A percentile compares a stretch with the other conserved stretches of the same genome.
These are phyloP conservation scores for Cytospora mali DNA, from an alignment of 2,329 filamentous ascomycete genomes.

Conservation along the genomic window DNA sequence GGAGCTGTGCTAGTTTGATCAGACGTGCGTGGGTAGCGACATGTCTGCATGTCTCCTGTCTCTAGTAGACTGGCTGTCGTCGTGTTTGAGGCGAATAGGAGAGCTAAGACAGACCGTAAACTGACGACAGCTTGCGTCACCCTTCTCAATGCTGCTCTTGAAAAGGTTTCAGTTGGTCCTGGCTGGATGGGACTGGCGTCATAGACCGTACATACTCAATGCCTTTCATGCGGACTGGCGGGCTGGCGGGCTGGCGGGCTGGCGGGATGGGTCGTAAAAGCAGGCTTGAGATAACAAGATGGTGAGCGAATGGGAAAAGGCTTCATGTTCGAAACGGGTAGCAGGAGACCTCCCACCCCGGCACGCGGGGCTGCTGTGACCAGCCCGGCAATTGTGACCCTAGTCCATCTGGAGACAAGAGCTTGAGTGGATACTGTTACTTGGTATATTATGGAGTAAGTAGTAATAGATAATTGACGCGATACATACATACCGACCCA, in stretches of 20 bases:
- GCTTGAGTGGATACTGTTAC: neutral
- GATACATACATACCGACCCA: neutral
- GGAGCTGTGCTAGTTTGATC: conserved; percentile 13
- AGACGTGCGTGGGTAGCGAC: conserved; percentile 2
- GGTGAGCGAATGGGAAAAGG: conserved; percentile 12
- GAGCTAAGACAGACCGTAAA: conserved; percentile 8
- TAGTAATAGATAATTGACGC: too few species aligned
- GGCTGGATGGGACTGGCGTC: conserved; percentile 23
- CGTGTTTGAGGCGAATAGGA: conserved; percentile 7
- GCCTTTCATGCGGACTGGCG: too few species aligned
- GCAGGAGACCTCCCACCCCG: too few species aligned
- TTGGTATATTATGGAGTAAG: neutral
- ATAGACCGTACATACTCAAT: conserved; percentile 10
- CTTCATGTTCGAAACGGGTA: conserved; percentile 12
- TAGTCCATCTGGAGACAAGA: neutral
- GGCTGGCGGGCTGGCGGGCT: conserved; percentile 3
- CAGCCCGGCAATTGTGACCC: conserved; percentile 16
- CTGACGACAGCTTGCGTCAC: conserved; percentile 26
- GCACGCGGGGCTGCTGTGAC: too few species aligned
- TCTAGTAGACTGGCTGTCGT: neutral
- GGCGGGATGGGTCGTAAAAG: conserved; percentile 14
- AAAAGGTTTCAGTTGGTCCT: conserved; percentile 9
- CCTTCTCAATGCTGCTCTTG: neutral
- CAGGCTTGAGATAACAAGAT: conserved; percentile 11
- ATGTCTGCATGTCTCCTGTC: neutral